phyloP scores from a whole-genome alignment of 257 asterid genomes.

The Solanum megistacrolobum region DNA sequence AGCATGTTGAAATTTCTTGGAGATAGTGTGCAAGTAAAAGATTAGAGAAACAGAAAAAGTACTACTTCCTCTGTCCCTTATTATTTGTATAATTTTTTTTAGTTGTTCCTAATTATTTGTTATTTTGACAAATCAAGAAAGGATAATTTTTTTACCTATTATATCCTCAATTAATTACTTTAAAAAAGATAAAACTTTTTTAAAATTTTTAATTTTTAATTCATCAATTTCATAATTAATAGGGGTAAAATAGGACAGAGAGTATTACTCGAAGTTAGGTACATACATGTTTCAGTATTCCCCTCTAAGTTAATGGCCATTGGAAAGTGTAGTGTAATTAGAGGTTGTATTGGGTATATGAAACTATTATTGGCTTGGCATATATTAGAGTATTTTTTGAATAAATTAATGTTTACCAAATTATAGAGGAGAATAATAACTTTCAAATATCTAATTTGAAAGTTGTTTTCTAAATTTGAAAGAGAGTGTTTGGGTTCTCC shows the following conservation, averaged over 20 bases:
- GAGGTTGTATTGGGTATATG: neutral
- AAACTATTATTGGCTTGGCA: neutral
- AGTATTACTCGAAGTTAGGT: neutral
- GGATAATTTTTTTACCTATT: too few relatives aligned
- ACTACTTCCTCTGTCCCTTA: neutral
- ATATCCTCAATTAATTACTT: too few relatives aligned
- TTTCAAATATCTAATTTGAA: neutral
- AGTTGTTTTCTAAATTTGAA: neutral
- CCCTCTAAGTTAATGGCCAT: neutral
- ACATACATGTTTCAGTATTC: neutral
- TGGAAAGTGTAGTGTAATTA: neutral
- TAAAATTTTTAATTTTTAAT: too few relatives aligned
- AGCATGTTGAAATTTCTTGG: neutral
- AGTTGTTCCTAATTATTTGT: too few relatives aligned
- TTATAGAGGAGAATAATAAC: neutral
- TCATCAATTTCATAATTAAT: too few relatives aligned
- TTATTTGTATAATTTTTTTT: too few relatives aligned
- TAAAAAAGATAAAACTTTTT: too few relatives aligned
- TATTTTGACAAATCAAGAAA: too few relatives aligned
- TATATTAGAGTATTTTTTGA: neutral
- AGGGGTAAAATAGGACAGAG: too few relatives aligned
- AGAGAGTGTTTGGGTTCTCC: neutral
- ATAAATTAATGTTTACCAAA: neutral
- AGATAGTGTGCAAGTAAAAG: neutral
- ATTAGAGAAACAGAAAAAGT: neutral